Evolutionary conservation across 1,139 yeast species (phyloP).

Genomic region (Hyphopichia burtonii): DNA sequence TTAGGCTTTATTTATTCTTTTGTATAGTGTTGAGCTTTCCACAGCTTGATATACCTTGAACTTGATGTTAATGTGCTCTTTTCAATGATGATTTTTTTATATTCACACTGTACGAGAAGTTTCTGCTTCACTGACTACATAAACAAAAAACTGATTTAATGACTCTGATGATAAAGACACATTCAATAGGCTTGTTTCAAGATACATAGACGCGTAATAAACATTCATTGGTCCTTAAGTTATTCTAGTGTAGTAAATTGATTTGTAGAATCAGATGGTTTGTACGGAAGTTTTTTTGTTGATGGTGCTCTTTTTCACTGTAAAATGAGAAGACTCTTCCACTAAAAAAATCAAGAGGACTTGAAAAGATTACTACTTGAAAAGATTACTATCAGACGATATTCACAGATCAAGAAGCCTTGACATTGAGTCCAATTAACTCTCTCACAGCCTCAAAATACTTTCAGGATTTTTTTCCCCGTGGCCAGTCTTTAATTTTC

Average conservation of each 20-base stretch:
- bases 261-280: too few relatives aligned
- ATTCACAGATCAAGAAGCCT: too few relatives aligned
- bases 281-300: too few relatives aligned
- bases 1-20: conserved; percentile 9
- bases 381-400: too few relatives aligned
- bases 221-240: background rate
- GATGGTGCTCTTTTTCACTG: background rate
- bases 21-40: conserved; percentile 8
- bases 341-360: too few relatives aligned
- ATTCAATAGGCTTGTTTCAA: background rate
- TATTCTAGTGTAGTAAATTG: too few relatives aligned
- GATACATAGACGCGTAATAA: background rate
- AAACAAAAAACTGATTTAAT: conserved; percentile 69
- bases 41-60: background rate
- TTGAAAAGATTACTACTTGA: too few relatives aligned
- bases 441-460: too few relatives aligned
- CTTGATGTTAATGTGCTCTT: conserved; percentile 4
- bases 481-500: background rate
- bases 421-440: too few relatives aligned
- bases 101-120: conserved; percentile 68
- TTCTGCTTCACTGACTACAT: conserved; percentile 49
- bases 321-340: background rate
- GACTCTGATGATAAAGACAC: conserved; percentile 53
- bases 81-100: conserved; percentile 51
- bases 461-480: too few relatives aligned